A percentile compares a stretch with the other conserved stretches of the same genome.
phyloP scores from a whole-genome alignment of 257 asterid species.

The Fraxinus anomala region DNA sequence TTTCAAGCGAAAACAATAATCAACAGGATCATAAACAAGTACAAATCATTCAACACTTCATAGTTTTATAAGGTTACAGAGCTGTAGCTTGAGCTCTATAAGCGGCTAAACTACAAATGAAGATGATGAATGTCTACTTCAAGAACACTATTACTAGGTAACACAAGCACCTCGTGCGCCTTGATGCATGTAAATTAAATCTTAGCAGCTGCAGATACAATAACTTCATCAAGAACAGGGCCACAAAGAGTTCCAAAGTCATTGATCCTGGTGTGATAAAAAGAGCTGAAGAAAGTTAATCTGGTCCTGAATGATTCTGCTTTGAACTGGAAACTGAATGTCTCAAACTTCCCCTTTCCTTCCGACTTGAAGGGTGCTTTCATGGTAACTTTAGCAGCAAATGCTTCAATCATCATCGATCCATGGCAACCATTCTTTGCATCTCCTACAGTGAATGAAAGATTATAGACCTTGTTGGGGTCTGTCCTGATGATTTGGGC shows the following conservation, averaged over 20 bases:
- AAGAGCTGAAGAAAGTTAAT: slow-evolving; percentile 81
- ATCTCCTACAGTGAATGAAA: slow-evolving; percentile 62
- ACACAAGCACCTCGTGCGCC: not conserved
- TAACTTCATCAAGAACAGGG: slow-evolving; percentile 76
- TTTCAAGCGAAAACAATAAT: not conserved
- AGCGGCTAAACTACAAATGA: not conserved
- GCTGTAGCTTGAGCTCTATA: slow-evolving; percentile 13
- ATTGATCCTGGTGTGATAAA: slow-evolving; percentile 60
- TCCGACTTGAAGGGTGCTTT: slow-evolving; percentile 65
- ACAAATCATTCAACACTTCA: not conserved
- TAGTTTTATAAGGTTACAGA: slow-evolving; percentile 9
- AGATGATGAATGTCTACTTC: slow-evolving; percentile 11
- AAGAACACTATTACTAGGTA: slow-evolving; percentile 28
- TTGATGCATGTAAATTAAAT: slow-evolving; percentile 15
- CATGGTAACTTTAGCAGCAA: slow-evolving; percentile 53
- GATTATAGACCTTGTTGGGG: slow-evolving; percentile 50
- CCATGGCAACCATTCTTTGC: slow-evolving; percentile 82
- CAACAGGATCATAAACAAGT: slow-evolving; percentile 8
- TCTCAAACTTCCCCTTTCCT: slow-evolving; percentile 53
- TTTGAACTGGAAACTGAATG: slow-evolving; percentile 57
- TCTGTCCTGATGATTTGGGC: slow-evolving; percentile 69
- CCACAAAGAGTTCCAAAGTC: slow-evolving; percentile 81
- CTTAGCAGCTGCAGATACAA: slow-evolving; percentile 43
- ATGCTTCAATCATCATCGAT: slow-evolving; percentile 81
- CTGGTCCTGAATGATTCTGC: slow-evolving; percentile 61